Evolutionary conservation across 331 rosid species (phyloP), one percentile per base, ranked within the genome.

Genomic region (Rhamnella rubrinervis): DNA sequence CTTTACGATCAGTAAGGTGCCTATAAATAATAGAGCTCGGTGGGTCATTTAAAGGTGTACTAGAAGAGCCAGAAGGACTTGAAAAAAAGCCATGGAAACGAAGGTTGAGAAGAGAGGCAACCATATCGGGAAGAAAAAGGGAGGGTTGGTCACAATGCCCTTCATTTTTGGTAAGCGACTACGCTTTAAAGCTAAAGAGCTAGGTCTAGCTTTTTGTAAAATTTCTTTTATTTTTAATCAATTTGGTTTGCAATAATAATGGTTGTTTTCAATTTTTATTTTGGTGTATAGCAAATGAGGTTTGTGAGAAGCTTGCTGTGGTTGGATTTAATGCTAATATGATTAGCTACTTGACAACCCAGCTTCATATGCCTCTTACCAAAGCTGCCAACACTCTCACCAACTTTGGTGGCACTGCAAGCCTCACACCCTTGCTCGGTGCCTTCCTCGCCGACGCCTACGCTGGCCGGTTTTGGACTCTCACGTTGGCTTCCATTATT

Each of bases 381-480:
- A 84, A 93, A 78, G 97, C 91, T 0, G 98, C 96, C n/a, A 93
- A 87, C 64, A 88, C 97, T 4, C 81, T 91, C 70, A 93, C 98
- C 55, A 93, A 84, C 79, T 78, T 93, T 59, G 65, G 79, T 47
- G 98, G 97, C 67, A 91, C 98, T 28, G 81, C 96, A 40, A 87
- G 95, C 85, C 81, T 93, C 83, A 91, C 96, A 9, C 98, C 97
- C 6, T 82, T 91, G 84, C 75, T 91, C 65, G 98, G 98, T 59
- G 98, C 97, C 60, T 88, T 91, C 81, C 20, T 93, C 55, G 70
- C 96, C 2, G 98, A 93, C 41, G 75, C 98, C 16, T 90, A 47
- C 63, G 79, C 75, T 12, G 98, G 98, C 60, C 92, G 88, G 58
- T 93, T 93, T 73, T 88, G 88, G 92, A 88, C 96, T 14, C 82